Evolutionary conservation across 345 rosid species (phyloP), one percentile per base, ranked within the genome.

Genomic region (Salix udensis): DNA sequence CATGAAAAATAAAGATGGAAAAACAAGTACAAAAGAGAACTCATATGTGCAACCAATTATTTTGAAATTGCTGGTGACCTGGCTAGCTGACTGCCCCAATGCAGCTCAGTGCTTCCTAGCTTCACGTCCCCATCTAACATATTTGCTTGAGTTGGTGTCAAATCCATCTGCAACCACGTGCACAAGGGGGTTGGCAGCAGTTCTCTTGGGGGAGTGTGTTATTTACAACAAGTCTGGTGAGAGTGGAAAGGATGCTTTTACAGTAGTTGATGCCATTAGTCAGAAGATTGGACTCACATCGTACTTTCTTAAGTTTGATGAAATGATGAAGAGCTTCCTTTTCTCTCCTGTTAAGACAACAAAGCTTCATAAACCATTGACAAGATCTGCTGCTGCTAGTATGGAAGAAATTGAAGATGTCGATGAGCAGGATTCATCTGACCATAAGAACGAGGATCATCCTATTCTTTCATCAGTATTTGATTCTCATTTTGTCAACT

Each of bases 101-200:
- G 98, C 97, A 74, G 96, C 94, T 68, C 87, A 89, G 66, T 91
- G 94, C 87, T 92, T 96, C 88, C 78, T 96, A 46, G 97, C 91
- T 86, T 88, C 97, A 61, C 96, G 91, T 39, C 97, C 90, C 74
- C 97, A 96, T 85, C 82, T 90, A 44, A 91, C 97, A 0, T 94
- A 82, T 83, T 81, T 96, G 53, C 94, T 94, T 39, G 98, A 91
- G 80, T 75, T 96, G 82, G 91, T 92, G 74, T 85, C 95, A 73
- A 86, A 83, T 78, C 84, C 89, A 84, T 86, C 92, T 26, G 84
- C 89, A 60, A 91, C 98, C 67, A 90, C 84, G 67, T 92, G 87
- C 80, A 83, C 76, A 64, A 88, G 89, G 76, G 97, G 99, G 37
- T 84, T 96, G 85, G 96, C 92, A 2, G 94, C 99, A 10, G 73